Evolutionary conservation across 345 rosid genomes (phyloP), one percentile per base, ranked within the genome.

Genomic region (Citrus inodora): DNA sequence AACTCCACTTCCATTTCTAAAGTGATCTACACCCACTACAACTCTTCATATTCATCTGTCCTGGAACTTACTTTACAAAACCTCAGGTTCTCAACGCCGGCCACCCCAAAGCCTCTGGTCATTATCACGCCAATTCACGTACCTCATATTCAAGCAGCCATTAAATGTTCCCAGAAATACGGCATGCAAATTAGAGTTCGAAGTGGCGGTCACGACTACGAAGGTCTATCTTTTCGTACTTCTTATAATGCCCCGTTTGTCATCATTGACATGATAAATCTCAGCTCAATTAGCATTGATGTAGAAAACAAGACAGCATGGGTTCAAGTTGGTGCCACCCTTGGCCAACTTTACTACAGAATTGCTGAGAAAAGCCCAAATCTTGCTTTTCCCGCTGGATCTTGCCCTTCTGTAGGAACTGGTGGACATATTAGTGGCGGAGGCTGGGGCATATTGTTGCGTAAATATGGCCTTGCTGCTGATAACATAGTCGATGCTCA

Each of bases 171-270:
- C 22, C 21, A 11, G 11, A 78, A 38, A 28, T 24, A 19, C 9
- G 75, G 69, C 60, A 38, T 77, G 40, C 68, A 70, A 46, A 60
- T 77, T 46, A 77, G 68, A 30, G 42, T 77, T 38, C 75, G 80
- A 38, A 70, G 75, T 28, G 79, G 73, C 2, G 79, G 79, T 27
- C 80, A 78, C 24, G 80, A 78, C 76, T 78, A 61, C 25, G 76
- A 78, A 32, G 80, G 80, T 7, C 59, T 78, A 6, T 78, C 80
- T 25, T 78, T 11, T 64, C 42, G 22, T 19, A 53, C 22, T 19
- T 53, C 51, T 21, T 70, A 75, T 30, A 5, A 38, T 30, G 10
- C 59, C 16, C 70, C 63, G 5, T 78, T 78, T 70, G 58, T 78
- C 25, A 24, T 70, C 76, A 7, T 78, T 70, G 80, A 78, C 62